Evolutionary conservation across 495 filamentous ascomycete species (phyloP).

Genomic region (Lophium mytilinum): DNA sequence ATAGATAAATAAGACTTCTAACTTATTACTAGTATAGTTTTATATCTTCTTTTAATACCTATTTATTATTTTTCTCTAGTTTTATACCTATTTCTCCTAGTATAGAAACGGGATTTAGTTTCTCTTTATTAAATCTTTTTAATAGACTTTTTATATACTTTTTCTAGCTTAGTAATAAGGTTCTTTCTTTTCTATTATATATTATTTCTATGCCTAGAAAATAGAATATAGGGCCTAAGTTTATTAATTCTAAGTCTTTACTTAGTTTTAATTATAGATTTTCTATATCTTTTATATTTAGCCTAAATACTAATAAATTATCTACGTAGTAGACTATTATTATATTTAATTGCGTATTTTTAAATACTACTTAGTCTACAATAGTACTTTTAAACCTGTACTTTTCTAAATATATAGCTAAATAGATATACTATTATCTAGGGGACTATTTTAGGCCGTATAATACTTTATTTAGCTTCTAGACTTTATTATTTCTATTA

Average conservation of each 20-base stretch:
- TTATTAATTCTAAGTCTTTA: not conserved
- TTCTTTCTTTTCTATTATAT: not conserved
- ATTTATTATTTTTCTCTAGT: not conserved
- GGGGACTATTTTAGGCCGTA: slow-evolving; percentile 24
- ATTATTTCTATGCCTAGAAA: not conserved
- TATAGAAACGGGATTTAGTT: not conserved
- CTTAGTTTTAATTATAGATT: not conserved
- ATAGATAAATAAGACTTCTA: no score
- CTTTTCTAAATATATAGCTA: slow-evolving; percentile 4
- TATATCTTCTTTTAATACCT: no score
- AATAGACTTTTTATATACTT: not conserved
- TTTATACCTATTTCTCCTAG: not conserved
- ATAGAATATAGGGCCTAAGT: not conserved
- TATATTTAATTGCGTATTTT: not conserved
- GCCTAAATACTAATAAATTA: not conserved
- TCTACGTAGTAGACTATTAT: not conserved
- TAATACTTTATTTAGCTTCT: slow-evolving; percentile 1
- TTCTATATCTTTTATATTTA: not conserved
- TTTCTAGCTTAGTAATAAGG: not conserved
- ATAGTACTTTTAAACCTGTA: not conserved
- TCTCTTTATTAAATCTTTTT: not conserved
- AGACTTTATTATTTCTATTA: slow-evolving; percentile 1
- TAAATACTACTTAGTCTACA: not conserved
- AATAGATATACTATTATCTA: slow-evolving; percentile 6
- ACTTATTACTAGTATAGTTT: no score